Evolutionary conservation across 306 rosid genomes (phyloP).

Genomic region (Dryas drummondii): DNA sequence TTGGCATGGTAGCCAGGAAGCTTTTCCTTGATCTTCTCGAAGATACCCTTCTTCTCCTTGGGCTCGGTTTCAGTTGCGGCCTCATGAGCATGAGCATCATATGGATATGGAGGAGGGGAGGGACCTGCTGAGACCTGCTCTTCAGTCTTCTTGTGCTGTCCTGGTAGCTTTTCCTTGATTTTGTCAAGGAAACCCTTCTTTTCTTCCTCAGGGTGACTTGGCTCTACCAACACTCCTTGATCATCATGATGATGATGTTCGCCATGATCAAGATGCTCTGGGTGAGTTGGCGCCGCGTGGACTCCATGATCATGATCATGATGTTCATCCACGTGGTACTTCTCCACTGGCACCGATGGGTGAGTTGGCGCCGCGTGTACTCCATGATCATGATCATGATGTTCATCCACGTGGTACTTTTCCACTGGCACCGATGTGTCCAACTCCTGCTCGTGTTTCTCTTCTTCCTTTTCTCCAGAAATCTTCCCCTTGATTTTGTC

Average conservation of each 20-base stretch:
- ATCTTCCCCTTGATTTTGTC: constrained; percentile 34
- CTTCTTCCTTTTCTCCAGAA: constrained; percentile 24
- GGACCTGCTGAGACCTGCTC: constrained; percentile 30
- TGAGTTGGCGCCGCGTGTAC: no score
- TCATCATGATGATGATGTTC: background rate
- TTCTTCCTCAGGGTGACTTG: constrained; percentile 32
- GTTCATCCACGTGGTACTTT: constrained; percentile 39
- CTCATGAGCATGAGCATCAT: background rate
- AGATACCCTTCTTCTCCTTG: constrained; percentile 79
- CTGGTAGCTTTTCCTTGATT: constrained; percentile 82
- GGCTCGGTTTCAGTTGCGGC: background rate
- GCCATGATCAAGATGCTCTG: no score
- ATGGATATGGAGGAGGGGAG: background rate
- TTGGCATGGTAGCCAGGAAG: constrained; percentile 70
- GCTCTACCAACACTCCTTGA: no score
- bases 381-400: background rate
- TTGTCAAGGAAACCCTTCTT: constrained; percentile 83
- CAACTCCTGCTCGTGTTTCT: constrained; percentile 25
- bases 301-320: background rate
- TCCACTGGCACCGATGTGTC: constrained; percentile 47
- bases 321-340: constrained; percentile 31
- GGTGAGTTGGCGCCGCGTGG: no score
- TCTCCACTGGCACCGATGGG: constrained; percentile 41
- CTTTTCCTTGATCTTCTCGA: constrained; percentile 84
- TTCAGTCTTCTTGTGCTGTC: constrained; percentile 66